Conservation (phyloP, 495 filamentous ascomycete species). For the Aspergillus campestris region DNA sequence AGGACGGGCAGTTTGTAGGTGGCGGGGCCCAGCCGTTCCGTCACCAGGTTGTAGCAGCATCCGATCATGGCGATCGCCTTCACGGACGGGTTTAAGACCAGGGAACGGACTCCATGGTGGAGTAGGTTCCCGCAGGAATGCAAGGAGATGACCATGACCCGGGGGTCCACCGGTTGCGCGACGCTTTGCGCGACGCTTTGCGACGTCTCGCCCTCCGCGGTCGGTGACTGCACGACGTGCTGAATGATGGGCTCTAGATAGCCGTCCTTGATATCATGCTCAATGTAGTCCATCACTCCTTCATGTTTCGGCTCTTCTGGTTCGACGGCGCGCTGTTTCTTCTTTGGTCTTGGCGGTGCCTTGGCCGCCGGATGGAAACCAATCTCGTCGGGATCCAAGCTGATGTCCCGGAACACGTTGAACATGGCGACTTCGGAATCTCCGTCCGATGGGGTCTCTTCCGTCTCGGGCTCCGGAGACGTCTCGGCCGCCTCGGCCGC, state of each 20-base stretch:
- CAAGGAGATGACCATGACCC: constrained; percentile 82
- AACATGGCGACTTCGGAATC: constrained; percentile 25
- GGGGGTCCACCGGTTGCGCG: constrained; percentile 20
- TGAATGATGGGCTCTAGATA: constrained; percentile 69
- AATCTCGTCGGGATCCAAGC: constrained; percentile 26
- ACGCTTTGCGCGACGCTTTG: constrained; percentile 5
- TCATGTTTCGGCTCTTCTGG: constrained; percentile 7
- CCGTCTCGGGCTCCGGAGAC: constrained; percentile 17
- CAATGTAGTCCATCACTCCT: constrained; percentile 44
- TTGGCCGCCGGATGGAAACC: constrained; percentile 12
- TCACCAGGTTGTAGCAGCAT: constrained; percentile 95
- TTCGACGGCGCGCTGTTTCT: constrained; percentile 5
- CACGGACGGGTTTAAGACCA: constrained; percentile 73
- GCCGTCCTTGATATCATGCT: constrained; percentile 51
- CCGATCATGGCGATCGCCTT: constrained; percentile 88
- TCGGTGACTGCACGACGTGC: constrained; percentile 47
- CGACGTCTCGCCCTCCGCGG: constrained; percentile 1
- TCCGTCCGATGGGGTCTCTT: constrained; percentile 27
- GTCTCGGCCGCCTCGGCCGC: constrained; percentile 17
- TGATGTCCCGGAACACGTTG: constrained; percentile 32
- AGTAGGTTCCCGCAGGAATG: constrained; percentile 95
- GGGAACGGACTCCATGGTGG: constrained; percentile 85
- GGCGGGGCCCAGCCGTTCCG: constrained; percentile 78
- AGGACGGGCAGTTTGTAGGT: constrained; percentile 73
- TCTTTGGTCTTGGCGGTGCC: neutral